Percentiles rank a stretch among this genome's conserved stretches.
These are phyloP conservation scores for Hygrophoropsis aurantiaca DNA, from an alignment of 768 basidiomycete species.

Conservation along the genomic window DNA sequence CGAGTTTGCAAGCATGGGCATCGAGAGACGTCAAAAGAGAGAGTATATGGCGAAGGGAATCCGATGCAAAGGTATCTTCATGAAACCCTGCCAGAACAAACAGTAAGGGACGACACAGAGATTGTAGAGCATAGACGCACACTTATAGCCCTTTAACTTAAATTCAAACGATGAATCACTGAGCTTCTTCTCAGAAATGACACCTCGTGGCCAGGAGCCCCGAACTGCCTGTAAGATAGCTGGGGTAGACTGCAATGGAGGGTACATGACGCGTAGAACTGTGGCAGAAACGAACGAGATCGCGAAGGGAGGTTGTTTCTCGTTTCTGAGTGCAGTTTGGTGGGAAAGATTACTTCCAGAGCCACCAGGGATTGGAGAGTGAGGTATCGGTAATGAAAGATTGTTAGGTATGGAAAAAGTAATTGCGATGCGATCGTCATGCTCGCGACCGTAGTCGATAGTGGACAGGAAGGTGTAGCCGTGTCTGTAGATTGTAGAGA, in stretches of 20 bases:
- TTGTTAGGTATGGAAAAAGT: conserved; percentile 59
- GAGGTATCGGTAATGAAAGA: conserved; percentile 34
- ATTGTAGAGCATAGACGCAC: conserved; percentile 39
- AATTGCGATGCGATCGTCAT: conserved; percentile 69
- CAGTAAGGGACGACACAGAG: conserved; percentile 13
- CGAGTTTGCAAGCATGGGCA: conserved; percentile 62
- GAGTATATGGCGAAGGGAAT: conserved; percentile 72
- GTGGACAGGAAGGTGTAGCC: conserved; percentile 66
- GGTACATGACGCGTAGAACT: conserved; percentile 68
- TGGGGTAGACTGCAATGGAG: conserved; percentile 75
- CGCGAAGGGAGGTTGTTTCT: conserved; percentile 57
- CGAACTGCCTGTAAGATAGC: conserved; percentile 81
- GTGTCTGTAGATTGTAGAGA: conserved; percentile 59
- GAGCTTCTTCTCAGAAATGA: conserved; percentile 75
- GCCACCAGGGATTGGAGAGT: conserved; percentile 38
- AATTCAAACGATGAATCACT: conserved; percentile 74
- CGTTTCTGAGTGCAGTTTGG: conserved; percentile 28
- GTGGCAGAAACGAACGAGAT: conserved; percentile 72
- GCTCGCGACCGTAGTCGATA: conserved; percentile 76
- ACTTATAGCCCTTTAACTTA: conserved; percentile 79
- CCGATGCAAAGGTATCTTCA: conserved; percentile 72
- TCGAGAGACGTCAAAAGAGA: conserved; percentile 67
- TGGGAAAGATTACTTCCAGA: conserved; percentile 40
- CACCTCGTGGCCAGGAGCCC: conserved; percentile 76
- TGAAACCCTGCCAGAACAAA: conserved; percentile 60